phyloP scores from a whole-genome alignment of 306 rosid species.

The Psophocarpus tetragonolobus region DNA sequence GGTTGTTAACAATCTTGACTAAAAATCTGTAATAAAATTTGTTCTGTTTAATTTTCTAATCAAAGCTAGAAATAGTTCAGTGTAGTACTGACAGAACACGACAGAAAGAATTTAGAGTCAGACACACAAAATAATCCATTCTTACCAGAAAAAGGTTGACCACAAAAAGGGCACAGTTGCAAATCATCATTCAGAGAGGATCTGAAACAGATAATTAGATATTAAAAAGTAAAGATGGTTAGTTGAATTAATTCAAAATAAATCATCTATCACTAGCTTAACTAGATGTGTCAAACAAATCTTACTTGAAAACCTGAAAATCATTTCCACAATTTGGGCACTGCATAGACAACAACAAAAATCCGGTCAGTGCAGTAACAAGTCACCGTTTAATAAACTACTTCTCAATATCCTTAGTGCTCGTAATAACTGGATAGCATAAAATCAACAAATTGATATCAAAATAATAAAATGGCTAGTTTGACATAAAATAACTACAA shows the following conservation, averaged over 20 bases:
- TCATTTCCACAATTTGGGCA: constrained; percentile 96
- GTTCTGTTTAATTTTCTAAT: constrained; percentile 6
- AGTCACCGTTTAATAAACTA: not conserved
- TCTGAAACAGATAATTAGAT: constrained; percentile 47
- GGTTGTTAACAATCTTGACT: not conserved
- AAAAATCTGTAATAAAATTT: not conserved
- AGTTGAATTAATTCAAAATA: constrained; percentile 12
- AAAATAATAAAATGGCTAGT: constrained; percentile 15
- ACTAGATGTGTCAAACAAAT: not conserved
- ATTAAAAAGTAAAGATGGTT: not conserved
- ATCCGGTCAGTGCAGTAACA: constrained; percentile 14
- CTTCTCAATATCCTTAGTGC: not conserved
- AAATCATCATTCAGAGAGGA: constrained; percentile 74
- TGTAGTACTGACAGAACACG: not conserved
- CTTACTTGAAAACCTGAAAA: constrained; percentile 97
- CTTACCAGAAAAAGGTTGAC: constrained; percentile 91
- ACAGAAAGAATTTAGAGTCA: not conserved
- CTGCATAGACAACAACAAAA: constrained; percentile 53
- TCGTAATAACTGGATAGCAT: not conserved
- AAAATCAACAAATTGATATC: not conserved
- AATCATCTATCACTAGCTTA: constrained; percentile 22
- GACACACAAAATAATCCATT: not conserved
- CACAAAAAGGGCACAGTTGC: constrained; percentile 91
- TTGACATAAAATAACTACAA: not conserved
- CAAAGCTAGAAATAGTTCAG: not conserved